Base-by-base conservation (phyloP, 257 asterid species). In the Misopates orontium region DNA sequence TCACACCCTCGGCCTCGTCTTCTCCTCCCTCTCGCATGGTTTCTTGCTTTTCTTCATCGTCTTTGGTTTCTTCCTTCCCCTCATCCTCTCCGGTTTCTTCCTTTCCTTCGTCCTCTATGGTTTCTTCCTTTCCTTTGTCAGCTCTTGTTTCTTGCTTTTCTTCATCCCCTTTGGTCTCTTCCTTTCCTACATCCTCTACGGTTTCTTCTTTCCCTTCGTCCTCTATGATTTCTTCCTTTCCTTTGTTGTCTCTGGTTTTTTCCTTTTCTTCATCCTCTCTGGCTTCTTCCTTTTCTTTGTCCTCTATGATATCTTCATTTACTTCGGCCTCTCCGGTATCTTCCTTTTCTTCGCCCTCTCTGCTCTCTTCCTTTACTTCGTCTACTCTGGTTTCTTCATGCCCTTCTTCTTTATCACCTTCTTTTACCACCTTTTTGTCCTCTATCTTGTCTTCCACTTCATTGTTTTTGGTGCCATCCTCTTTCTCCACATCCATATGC, bases 401-500 rank as follows among this genome's bases (percentile, higher is more conserved):
- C 61, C 59, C 66, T 57, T 72, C 79, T 51, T 22, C 54, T 21
- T 61, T 42, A 20, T 14, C 4, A 14, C 5, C 66, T 60, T 41
- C 53, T 14, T 60, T 21, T 41, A n/a, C 53, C 4, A 22, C 64
- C 41, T 39, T 44, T 18, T 4, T n/a, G 20, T 19, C 36, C 10
- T 20, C 44, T 17, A 19, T n/a, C 80, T 69, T 68, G 17, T 60
- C 76, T 15, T 32, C 68, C 17, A 22, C 71, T 18, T 17, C 58
- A 36, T 56, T 16, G 0, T 51, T 16, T 52, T 70, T 19, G 16
- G 25, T 56, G 17, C 65, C 74, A 55, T 73, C 78, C 69, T 71
- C 80, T 62, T 77, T 71, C 65, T 83, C 88, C 59, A 63, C 77
- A 23, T 77, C 83, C 86, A 81, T 83, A 32, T 48, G 56, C 61